Base-by-base conservation (phyloP, 495 filamentous ascomycete genomes). In the Hypoxylon rickii region DNA sequence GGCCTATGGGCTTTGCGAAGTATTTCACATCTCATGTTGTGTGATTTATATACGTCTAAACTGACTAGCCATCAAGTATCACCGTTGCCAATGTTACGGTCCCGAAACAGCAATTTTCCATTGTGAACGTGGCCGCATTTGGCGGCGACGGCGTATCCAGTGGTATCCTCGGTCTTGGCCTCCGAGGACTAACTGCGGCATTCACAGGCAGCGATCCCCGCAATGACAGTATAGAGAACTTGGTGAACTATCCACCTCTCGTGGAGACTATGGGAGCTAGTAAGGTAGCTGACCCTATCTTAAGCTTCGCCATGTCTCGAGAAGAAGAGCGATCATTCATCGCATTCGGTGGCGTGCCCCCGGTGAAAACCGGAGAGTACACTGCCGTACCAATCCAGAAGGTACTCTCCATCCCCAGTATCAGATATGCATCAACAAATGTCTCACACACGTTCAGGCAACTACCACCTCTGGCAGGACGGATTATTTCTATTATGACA, bases 81-180 rank as follows among this genome's bases (percentile, higher is more conserved):
- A 73, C 74, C 2, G 59, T 84, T 11, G 77, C 66, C 15, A 73
- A 73, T 45, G 68, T 82, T 40, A 78, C 67, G 3, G 75, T 81
- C 37, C 57, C 69, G 1, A 74, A 77, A 13, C 82, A 86, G 62
- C 75, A 78, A 17, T 69, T 85, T 44, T 82, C 74, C 3, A 67
- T 85, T 17, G 78, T 79, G 2, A 70, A 79, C 21, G 39, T 49
- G 4, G 76, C 76, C 7, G 65, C 66, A 3, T 79, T 77, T 61
- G 68, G 70, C 39, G 80, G 80, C 6, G 77, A 84, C 52, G 74
- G 60, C 1, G 53, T 59, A 0, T 73, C 71, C 3, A 72, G 70
- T 49, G 84, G 84, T 4, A 61, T 87, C 11, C 63, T 86, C 1
- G 83, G 84, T 7, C 70, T 87, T n/a, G 79, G 75, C 0, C 81